A percentile compares a stretch with the other conserved stretches of the same genome.
Evolutionary conservation across 2,329 filamentous ascomycete genomes (phyloP).

Genomic region (Penicillium rolfsii): DNA sequence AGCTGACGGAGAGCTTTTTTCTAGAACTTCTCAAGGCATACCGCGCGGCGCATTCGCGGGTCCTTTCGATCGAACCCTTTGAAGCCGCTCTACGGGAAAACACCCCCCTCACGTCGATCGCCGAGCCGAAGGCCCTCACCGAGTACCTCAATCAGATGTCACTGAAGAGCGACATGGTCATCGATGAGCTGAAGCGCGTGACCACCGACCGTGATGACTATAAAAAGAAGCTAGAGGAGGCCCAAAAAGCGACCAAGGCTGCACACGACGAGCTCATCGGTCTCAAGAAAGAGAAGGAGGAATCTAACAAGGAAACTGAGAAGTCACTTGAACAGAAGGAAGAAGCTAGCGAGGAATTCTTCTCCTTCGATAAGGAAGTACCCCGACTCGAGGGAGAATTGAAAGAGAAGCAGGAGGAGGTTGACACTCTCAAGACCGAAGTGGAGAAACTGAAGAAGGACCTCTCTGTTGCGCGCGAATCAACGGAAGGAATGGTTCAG

Average conservation of each 20-base stretch:
- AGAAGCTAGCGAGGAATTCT: conserved; percentile 70
- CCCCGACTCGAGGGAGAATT: conserved; percentile 78
- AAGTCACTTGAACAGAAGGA: conserved; percentile 28
- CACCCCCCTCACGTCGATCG: conserved; percentile 86
- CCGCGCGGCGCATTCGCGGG: conserved; percentile 83
- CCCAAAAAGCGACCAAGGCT: conserved; percentile 64
- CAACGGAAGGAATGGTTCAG: conserved; percentile 65
- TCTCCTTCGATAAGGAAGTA: conserved; percentile 88
- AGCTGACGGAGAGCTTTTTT: conserved; percentile 5
- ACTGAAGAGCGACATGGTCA: conserved; percentile 85
- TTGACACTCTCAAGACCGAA: conserved; percentile 70
- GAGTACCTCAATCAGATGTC: conserved; percentile 90
- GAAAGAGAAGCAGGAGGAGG: conserved; percentile 69
- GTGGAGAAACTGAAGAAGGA: conserved; percentile 71
- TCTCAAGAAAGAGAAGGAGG: conserved; percentile 51
- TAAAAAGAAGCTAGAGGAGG: conserved; percentile 74
- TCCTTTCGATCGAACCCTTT: conserved; percentile 87
- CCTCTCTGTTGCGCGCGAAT: conserved; percentile 71
- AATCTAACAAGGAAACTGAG: conserved; percentile 10
- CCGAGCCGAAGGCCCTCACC: conserved; percentile 78
- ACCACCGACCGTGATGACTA: conserved; percentile 78
- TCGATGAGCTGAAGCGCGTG: conserved; percentile 88
- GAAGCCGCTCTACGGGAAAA: conserved; percentile 89
- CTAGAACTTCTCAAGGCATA: conserved; percentile 91
- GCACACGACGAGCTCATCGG: conserved; percentile 67